A percentile compares a stretch with the other conserved stretches of the same genome.
phyloP scores from a whole-genome alignment of 495 filamentous ascomycete genomes.

The Tuber melanosporum region DNA sequence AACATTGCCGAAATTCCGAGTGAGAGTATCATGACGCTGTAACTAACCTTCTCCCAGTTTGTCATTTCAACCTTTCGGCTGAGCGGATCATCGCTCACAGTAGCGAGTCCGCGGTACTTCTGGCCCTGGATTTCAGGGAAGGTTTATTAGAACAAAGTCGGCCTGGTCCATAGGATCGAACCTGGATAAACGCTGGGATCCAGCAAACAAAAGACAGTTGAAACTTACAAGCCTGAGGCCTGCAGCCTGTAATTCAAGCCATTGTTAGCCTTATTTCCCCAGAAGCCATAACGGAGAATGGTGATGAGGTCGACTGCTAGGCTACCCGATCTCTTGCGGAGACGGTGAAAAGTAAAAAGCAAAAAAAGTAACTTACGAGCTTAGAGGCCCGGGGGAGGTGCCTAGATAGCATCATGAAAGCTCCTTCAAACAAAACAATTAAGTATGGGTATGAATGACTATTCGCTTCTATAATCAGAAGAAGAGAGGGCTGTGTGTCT shows the following conservation, averaged over 20 bases:
- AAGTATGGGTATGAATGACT: constrained; percentile 11
- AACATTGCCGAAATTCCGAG: constrained; percentile 22
- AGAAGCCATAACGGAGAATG: background rate
- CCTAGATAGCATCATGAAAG: constrained; percentile 44
- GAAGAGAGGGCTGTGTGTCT: constrained; percentile 30
- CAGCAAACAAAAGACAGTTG: constrained; percentile 8
- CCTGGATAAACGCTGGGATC: constrained; percentile 6
- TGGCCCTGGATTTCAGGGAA: constrained; percentile 44
- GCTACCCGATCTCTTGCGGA: background rate
- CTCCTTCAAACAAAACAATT: constrained; percentile 12
- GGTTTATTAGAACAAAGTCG: constrained; percentile 35
- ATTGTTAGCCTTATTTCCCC: constrained; percentile 13
- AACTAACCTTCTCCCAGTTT: constrained; percentile 60
- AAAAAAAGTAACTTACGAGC: constrained; percentile 47
- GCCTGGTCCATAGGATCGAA: constrained; percentile 6
- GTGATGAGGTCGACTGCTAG: background rate
- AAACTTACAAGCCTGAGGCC: constrained; percentile 36
- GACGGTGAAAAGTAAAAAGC: constrained; percentile 6
- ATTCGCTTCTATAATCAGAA: constrained; percentile 16
- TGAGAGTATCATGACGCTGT: constrained; percentile 8
- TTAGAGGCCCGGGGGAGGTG: constrained; percentile 47
- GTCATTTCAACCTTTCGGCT: constrained; percentile 76
- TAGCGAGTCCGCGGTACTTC: constrained; percentile 55
- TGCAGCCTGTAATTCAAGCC: constrained; percentile 16
- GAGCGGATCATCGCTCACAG: constrained; percentile 58